These are phyloP conservation scores for Suillus subaureus DNA, from an alignment of 768 basidiomycete species.

Conservation along the genomic window DNA sequence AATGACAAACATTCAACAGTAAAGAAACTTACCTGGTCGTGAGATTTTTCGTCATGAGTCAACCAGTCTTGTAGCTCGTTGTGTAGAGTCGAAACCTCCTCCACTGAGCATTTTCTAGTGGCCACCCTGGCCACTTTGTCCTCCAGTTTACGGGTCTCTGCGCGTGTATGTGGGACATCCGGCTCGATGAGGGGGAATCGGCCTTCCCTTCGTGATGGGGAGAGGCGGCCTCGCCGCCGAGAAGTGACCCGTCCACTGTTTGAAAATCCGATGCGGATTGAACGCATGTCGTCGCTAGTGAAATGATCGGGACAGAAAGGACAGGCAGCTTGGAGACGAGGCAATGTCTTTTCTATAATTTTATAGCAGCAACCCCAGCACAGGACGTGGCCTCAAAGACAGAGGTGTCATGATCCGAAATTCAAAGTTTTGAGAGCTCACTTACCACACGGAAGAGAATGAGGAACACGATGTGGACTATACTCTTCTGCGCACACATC, in stretches of 20 bases:
- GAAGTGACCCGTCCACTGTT: conserved; percentile 71
- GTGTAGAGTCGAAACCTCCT: conserved; percentile 78
- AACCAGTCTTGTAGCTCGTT: conserved; percentile 81
- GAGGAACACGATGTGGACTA: conserved; percentile 69
- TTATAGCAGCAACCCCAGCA: conserved; percentile 76
- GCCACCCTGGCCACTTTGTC: conserved; percentile 79
- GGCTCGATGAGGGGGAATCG: conserved; percentile 49
- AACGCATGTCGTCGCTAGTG: conserved; percentile 61
- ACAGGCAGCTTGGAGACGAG: conserved; percentile 69
- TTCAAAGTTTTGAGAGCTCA: conserved; percentile 19
- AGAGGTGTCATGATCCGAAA: no score
- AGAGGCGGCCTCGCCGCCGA: conserved; percentile 49
- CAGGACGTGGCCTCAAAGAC: conserved; percentile 59
- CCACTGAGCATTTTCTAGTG: conserved; percentile 83
- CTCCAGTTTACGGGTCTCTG: conserved; percentile 69
- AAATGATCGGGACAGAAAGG: conserved; percentile 85
- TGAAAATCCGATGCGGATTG: conserved; percentile 78
- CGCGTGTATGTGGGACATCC: conserved; percentile 41
- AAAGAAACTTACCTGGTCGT: conserved; percentile 55
- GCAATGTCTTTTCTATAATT: conserved; percentile 78
- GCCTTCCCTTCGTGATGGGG: conserved; percentile 49
- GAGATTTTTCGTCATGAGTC: conserved; percentile 54
- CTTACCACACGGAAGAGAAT: conserved; percentile 80
- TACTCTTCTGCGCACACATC: conserved; percentile 91
- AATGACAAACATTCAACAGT: conserved; percentile 2